Conservation (phyloP, 768 basidiomycete species). For the Auriscalpium orientale region DNA sequence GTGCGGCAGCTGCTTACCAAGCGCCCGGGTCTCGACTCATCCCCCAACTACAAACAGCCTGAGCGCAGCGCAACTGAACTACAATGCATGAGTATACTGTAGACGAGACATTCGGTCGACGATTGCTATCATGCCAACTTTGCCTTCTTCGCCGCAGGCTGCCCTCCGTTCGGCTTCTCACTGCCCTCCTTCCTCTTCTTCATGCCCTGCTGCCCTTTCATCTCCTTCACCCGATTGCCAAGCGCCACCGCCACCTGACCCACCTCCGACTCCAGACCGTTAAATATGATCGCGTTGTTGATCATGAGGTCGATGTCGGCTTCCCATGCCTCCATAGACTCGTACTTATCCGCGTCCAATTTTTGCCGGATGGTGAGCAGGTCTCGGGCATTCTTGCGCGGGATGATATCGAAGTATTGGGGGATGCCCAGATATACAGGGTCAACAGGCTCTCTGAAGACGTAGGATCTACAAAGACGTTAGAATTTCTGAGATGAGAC, state of each 20-base stretch:
- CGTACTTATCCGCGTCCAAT: slow-evolving; percentile 78
- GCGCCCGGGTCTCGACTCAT: no score
- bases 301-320: slow-evolving; percentile 86
- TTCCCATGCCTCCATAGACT: slow-evolving; percentile 68
- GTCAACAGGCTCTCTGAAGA: slow-evolving; percentile 86
- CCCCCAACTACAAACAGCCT: no score
- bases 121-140: slow-evolving; percentile 41
- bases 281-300: slow-evolving; percentile 83
- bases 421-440: slow-evolving; percentile 78
- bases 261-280: slow-evolving; percentile 76
- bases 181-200: slow-evolving; percentile 70
- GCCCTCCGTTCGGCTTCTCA: slow-evolving; percentile 56
- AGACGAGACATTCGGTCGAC: no score
- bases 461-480: slow-evolving; percentile 45
- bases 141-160: slow-evolving; percentile 49
- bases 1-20: no score
- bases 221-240: slow-evolving; percentile 44
- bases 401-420: slow-evolving; percentile 81
- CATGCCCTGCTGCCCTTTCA: slow-evolving; percentile 35
- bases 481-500: not conserved
- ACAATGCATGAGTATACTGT: no score
- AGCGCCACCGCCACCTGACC: slow-evolving; percentile 49
- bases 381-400: slow-evolving; percentile 81
- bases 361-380: slow-evolving; percentile 73
- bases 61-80: no score